These are phyloP conservation scores for Candida berthetii DNA, from an alignment of 805 yeast species.

Conservation along the genomic window DNA sequence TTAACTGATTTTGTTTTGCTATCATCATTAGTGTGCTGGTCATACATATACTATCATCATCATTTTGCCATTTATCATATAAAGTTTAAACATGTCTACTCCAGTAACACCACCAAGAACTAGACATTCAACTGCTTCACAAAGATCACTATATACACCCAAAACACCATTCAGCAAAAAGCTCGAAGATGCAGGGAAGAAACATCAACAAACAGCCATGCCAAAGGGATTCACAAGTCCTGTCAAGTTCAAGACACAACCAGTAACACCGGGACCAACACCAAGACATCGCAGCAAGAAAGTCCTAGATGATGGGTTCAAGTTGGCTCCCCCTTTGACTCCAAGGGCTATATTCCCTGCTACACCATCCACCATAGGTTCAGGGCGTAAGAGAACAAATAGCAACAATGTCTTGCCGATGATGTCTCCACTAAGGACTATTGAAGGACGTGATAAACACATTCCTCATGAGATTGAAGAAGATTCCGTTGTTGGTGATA, in stretches of 20 bases:
- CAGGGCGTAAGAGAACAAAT: conserved; percentile 15
- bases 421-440: conserved; percentile 4
- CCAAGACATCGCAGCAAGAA: conserved; percentile 16
- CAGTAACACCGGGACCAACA: conserved; percentile 15
- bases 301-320: conserved; percentile 8
- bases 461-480: conserved; percentile 4
- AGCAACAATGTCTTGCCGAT: background rate
- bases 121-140: conserved; percentile 5
- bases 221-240: background rate
- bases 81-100: background rate
- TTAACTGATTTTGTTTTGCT: background rate
- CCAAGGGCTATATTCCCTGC: conserved; percentile 21
- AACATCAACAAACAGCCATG: conserved; percentile 4
- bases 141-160: conserved; percentile 13
- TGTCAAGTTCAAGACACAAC: conserved; percentile 2
- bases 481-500: conserved; percentile 2
- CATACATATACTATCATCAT: background rate
- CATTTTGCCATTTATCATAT: no score
- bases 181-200: conserved; percentile 3
- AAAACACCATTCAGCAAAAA: conserved; percentile 16
- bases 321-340: conserved; percentile 2
- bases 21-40: background rate
- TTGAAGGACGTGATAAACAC: background rate
- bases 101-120: conserved; percentile 1
- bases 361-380: conserved; percentile 22